These are phyloP conservation scores for Drosera capensis DNA, from an alignment of 148 eudicot genomes.

Conservation along the genomic window DNA sequence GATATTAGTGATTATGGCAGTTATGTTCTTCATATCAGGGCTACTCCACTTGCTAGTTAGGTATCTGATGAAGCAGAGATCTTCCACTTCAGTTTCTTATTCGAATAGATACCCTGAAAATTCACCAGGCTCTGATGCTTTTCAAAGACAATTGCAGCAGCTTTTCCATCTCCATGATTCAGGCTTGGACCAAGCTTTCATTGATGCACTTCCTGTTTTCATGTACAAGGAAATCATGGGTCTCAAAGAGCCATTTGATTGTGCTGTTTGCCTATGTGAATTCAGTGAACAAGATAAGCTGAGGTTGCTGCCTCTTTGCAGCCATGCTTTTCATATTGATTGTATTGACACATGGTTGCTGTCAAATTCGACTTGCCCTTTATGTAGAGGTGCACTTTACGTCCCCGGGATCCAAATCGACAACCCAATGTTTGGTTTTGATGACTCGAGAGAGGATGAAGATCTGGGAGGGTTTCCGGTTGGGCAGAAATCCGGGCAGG, in stretches of 20 bases:
- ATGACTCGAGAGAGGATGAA: conserved; percentile 28
- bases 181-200: conserved; percentile 47
- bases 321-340: conserved; percentile 49
- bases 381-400: conserved; percentile 32
- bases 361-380: conserved; percentile 48
- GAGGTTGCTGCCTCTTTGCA: conserved; percentile 40
- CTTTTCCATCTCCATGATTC: conserved; percentile 33
- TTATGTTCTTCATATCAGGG: conserved; percentile 42
- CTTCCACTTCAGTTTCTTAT: neutral
- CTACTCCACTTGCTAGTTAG: conserved; percentile 38
- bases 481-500: conserved; percentile 18
- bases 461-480: conserved; percentile 12
- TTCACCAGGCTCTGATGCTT: conserved; percentile 16
- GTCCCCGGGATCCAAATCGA: conserved; percentile 27
- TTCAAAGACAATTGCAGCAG: conserved; percentile 27
- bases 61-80: conserved; percentile 4
- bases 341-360: conserved; percentile 56
- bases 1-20: conserved; percentile 34
- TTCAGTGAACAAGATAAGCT: conserved; percentile 33
- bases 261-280: conserved; percentile 51
- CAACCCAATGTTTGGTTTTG: conserved; percentile 30
- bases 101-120: conserved; percentile 3
- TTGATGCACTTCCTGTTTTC: conserved; percentile 49
- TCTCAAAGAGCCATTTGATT: conserved; percentile 39
- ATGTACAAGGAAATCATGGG: conserved; percentile 38